Evolutionary conservation across 495 filamentous ascomycete genomes (phyloP).

Genomic region (Penicillium tannophilum): DNA sequence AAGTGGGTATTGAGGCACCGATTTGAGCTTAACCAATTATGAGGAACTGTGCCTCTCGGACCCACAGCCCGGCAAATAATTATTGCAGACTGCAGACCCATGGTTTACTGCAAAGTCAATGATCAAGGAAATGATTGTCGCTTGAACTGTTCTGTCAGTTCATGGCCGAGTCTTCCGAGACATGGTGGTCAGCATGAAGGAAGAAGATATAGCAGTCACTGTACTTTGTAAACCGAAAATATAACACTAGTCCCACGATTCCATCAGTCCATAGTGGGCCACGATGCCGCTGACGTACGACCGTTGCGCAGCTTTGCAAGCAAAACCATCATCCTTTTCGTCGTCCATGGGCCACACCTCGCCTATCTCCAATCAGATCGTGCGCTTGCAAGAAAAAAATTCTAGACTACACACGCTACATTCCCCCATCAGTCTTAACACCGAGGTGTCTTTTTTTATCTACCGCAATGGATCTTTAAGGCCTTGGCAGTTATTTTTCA

Average conservation of each 20-base stretch:
- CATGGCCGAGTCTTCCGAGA: background rate
- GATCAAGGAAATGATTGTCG: background rate
- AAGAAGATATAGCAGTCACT: background rate
- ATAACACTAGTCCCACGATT: background rate
- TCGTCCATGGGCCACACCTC: slow-evolving; percentile 3
- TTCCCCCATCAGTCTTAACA: background rate
- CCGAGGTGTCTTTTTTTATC: background rate
- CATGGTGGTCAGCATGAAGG: too few species aligned
- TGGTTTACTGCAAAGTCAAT: background rate
- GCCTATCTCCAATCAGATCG: background rate
- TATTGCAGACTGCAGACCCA: background rate
- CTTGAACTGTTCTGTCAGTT: background rate
- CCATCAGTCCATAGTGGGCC: slow-evolving; percentile 1
- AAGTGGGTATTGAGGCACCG: background rate
- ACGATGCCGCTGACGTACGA: slow-evolving; percentile 8
- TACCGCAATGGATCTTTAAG: background rate
- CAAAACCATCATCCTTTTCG: slow-evolving; percentile 4
- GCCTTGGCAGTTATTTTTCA: background rate
- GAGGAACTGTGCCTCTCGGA: background rate
- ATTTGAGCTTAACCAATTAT: background rate
- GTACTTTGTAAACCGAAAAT: background rate
- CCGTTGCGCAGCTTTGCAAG: slow-evolving; percentile 6
- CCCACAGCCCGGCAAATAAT: background rate
- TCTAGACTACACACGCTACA: background rate
- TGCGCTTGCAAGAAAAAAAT: background rate